A percentile compares a stretch with the other conserved stretches of the same genome.
phyloP scores from a whole-genome alignment of 495 filamentous ascomycete species.

The Penicillium paxilli region DNA sequence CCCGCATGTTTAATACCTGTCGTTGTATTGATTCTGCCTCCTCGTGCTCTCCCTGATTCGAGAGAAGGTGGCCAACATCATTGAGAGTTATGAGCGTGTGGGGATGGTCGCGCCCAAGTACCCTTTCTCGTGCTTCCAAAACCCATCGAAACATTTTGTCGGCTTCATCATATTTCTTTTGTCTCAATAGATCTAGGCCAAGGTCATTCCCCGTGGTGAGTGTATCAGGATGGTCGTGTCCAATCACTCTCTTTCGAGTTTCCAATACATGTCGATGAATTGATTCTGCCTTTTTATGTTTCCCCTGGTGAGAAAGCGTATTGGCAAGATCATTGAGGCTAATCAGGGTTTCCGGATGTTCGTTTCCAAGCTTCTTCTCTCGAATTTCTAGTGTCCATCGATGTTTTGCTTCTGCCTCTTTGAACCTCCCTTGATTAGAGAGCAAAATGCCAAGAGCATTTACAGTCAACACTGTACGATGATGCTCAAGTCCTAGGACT shows the following conservation, averaged over 20 bases:
- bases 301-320: neutral
- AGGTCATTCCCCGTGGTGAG: neutral
- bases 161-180: neutral
- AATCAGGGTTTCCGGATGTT: neutral
- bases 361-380: neutral
- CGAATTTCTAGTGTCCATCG: neutral
- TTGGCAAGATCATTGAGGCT: neutral
- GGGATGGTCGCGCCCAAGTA: conserved; percentile 39
- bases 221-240: neutral
- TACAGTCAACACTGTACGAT: neutral
- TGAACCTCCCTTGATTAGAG: neutral
- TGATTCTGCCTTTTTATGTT: neutral
- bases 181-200: neutral
- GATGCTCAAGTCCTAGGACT: neutral
- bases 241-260: neutral
- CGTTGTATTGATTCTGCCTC: conserved; percentile 1
- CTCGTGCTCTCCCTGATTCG: neutral
- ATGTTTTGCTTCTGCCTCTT: neutral
- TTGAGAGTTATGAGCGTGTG: conserved; percentile 38
- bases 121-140: conserved; percentile 19
- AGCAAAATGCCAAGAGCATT: neutral
- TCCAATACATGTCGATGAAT: neutral
- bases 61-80: conserved; percentile 19
- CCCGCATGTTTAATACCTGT: neutral
- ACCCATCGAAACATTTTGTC: conserved; percentile 2